Evolutionary conservation across 139 green algal genomes (phyloP), one percentile per base, ranked within the genome.

Genomic region (Chlamydomonas applanata): DNA sequence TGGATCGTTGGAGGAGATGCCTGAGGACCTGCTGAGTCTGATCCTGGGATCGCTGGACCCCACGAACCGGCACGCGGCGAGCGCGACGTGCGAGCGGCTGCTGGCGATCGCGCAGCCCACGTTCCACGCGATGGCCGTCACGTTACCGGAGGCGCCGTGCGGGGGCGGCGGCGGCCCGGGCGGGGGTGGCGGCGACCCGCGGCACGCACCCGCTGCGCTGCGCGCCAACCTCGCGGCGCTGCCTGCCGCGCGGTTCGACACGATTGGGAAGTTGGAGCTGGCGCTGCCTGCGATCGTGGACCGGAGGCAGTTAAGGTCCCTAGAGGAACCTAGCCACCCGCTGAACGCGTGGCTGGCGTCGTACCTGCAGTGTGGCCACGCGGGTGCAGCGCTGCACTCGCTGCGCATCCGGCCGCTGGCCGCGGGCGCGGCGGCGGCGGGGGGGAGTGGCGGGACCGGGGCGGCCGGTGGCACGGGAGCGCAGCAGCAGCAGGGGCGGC

Each of bases 91-190:
- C n/a, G 59, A 66, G 3, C 24, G 25, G 25, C 27, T 66, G 20
- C 59, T 66, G 17, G 59, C 59, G n/a, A n/a, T 66, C 11, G 59
- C 59, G 2, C 59, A 66, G 59, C 59, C 59, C 59, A 66, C 59
- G 25, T 66, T 66, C 59, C 24, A 66, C 3, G 24, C 59, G 4
- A 66, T 66, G 59, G 59, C 59, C 17, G 20, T 66, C n/a, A 25
- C 59, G 20, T 25, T 66, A 25, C 59, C 59, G 17, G 11, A n/a
- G n/a, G n/a, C 25, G 25, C 59, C 59, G 11, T 19, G 25, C n/a
- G n/a, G 17, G 5, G 22, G 19, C 16, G 54, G 25, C 14, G 54
- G n/a, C n/a, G n/a, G n/a, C n/a, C n/a, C n/a, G n/a, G n/a, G n/a
- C n/a, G n/a, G n/a, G n/a, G n/a, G 59, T 19, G 25, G 25, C 14